A percentile compares a stretch with the other conserved stretches of the same genome.
Evolutionary conservation across 2,329 filamentous ascomycete species (phyloP).

Genomic region (Aaosphaeria arxii): DNA sequence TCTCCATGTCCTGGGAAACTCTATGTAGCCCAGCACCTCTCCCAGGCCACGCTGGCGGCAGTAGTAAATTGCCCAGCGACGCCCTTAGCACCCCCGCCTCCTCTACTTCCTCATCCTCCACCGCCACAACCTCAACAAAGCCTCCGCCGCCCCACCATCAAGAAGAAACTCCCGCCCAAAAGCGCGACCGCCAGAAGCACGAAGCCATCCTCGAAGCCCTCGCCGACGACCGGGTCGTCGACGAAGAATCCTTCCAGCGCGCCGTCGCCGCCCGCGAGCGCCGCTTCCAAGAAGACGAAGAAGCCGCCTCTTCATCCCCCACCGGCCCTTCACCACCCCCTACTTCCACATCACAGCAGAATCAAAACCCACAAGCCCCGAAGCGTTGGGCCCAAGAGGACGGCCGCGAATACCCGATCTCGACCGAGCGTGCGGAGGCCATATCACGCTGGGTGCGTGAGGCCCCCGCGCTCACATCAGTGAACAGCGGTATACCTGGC

Average conservation of each 20-base stretch:
- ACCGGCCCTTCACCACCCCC: not conserved
- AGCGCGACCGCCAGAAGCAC: constrained; percentile 58
- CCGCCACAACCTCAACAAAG: not conserved
- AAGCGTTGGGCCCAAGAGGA: constrained; percentile 65
- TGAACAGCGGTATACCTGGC: constrained; percentile 37
- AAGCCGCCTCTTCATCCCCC: constrained; percentile 16
- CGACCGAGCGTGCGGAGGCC: constrained; percentile 66
- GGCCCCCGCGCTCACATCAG: constrained; percentile 33
- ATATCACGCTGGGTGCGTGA: constrained; percentile 67
- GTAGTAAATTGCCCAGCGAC: not conserved
- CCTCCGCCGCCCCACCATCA: not conserved
- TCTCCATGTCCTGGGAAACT: constrained; percentile 65
- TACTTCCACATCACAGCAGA: not conserved
- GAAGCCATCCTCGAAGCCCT: constrained; percentile 67
- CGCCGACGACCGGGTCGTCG: constrained; percentile 64
- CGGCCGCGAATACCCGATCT: constrained; percentile 66
- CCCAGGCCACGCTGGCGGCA: constrained; percentile 23
- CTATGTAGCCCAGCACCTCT: constrained; percentile 57
- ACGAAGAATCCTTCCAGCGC: constrained; percentile 63
- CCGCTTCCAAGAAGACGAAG: constrained; percentile 56
- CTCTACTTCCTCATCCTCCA: not conserved
- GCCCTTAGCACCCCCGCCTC: constrained; percentile 6
- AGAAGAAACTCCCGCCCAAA: constrained; percentile 52
- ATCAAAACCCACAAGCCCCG: constrained; percentile 13
- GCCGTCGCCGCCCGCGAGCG: constrained; percentile 61